These are phyloP conservation scores for Ganoderma sp. DNA, from an alignment of 1,284 basidiomycete species.

Conservation along the genomic window DNA sequence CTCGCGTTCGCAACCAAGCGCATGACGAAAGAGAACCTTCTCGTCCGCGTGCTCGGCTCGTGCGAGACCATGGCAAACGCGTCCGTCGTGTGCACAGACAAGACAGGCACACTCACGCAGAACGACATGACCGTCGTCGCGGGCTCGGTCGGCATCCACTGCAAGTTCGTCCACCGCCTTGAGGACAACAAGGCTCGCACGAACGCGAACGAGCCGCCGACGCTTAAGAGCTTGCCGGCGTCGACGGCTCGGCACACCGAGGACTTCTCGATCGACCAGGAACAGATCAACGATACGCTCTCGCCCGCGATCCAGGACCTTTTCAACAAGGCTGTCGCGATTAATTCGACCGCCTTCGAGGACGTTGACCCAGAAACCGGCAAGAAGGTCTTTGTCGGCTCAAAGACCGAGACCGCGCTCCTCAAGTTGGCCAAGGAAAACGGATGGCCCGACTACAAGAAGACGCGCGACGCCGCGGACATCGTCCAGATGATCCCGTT, in stretches of 20 bases:
- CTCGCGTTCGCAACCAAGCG: constrained; percentile 96
- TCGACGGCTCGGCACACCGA: constrained; percentile 49
- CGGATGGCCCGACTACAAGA: constrained; percentile 80
- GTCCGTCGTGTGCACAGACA: constrained; percentile 95
- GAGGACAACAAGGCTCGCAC: constrained; percentile 77
- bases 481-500: constrained; percentile 94
- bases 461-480: constrained; percentile 68
- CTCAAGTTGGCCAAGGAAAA: constrained; percentile 89
- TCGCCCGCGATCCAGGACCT: constrained; percentile 68
- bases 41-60: constrained; percentile 93
- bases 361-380: constrained; percentile 73
- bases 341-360: constrained; percentile 98
- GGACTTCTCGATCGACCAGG: constrained; percentile 89
- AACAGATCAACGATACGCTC: constrained; percentile 69
- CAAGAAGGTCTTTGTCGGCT: constrained; percentile 82
- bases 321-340: constrained; percentile 86
- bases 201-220: constrained; percentile 69
- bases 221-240: constrained; percentile 38
- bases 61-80: constrained; percentile 99
- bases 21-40: constrained; percentile 93
- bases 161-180: constrained; percentile 88
- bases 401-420: constrained; percentile 96
- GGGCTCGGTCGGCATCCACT: constrained; percentile 90
- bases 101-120: constrained; percentile 92
- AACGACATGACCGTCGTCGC: constrained; percentile 97